Evolutionary conservation across 129 eudicot species (phyloP).

Genomic region (Lactuca saligna): DNA sequence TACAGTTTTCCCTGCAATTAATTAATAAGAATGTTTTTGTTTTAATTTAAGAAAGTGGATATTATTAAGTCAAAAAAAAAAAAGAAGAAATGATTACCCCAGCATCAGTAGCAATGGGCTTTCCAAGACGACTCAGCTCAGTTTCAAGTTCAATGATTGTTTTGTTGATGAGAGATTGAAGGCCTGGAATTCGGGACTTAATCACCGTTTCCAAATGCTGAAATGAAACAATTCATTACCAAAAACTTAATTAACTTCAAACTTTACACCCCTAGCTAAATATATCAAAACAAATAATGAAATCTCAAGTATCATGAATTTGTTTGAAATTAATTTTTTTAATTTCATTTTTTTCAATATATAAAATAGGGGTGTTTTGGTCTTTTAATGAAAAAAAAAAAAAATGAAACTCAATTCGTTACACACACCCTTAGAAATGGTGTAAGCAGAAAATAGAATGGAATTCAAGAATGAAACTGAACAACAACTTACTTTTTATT

Average conservation of each 20-base stretch:
- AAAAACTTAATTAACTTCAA: background rate
- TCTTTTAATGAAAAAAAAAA: no score
- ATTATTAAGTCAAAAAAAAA: background rate
- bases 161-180: conserved; percentile 93
- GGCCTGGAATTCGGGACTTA: conserved; percentile 94
- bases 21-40: background rate
- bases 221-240: conserved; percentile 35
- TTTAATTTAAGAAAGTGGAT: background rate
- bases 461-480: no score
- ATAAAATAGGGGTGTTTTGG: no score
- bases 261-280: background rate
- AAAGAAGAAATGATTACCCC: conserved; percentile 56
- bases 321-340: no score
- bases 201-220: conserved; percentile 95
- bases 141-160: conserved; percentile 85
- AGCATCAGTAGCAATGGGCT: conserved; percentile 91
- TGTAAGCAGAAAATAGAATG: no score
- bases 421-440: no score
- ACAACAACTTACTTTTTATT: no score
- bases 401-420: no score
- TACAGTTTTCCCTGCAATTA: conserved; percentile 73
- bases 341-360: no score
- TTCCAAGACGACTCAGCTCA: conserved; percentile 93
- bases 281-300: no score
- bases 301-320: no score